phyloP scores from a whole-genome alignment of 257 asterid genomes.

The Solanum chilense region DNA sequence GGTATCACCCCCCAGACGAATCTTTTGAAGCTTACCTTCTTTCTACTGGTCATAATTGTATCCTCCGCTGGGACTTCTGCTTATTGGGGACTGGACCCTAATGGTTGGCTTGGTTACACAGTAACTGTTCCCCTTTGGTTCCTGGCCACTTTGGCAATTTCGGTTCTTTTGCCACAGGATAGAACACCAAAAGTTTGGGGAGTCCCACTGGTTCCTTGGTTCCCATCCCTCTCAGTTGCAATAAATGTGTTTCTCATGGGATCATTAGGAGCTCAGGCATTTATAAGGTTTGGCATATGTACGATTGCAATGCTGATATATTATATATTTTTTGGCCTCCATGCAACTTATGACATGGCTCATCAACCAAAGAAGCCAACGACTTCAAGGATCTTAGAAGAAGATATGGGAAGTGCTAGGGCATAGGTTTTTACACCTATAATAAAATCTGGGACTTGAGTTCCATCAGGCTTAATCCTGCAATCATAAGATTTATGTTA shows the following conservation, averaged over 20 bases:
- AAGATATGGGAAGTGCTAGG: background rate
- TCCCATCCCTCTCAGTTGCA: slow-evolving; percentile 49
- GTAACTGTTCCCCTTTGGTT: slow-evolving; percentile 41
- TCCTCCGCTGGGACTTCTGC: slow-evolving; percentile 48
- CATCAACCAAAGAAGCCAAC: slow-evolving; percentile 21
- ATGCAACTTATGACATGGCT: slow-evolving; percentile 52
- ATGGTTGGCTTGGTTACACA: slow-evolving; percentile 40
- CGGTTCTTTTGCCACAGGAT: slow-evolving; percentile 34
- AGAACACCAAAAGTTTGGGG: slow-evolving; percentile 44
- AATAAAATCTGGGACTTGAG: background rate
- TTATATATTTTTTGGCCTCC: slow-evolving; percentile 39
- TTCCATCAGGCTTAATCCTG: background rate
- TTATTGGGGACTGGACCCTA: slow-evolving; percentile 39
- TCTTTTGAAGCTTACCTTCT: slow-evolving; percentile 13
- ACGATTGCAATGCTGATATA: slow-evolving; percentile 36
- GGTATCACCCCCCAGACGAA: slow-evolving; percentile 25
- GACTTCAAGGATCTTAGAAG: slow-evolving; percentile 1
- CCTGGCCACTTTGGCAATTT: slow-evolving; percentile 28
- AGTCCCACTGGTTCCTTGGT: slow-evolving; percentile 57
- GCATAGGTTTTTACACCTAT: background rate
- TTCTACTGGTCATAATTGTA: slow-evolving; percentile 26
- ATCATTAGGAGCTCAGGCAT: slow-evolving; percentile 38
- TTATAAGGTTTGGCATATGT: slow-evolving; percentile 33
- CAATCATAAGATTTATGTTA: background rate
- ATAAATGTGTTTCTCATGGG: slow-evolving; percentile 58